Percentiles rank a stretch among this genome's conserved stretches.
Evolutionary conservation across 2,329 filamentous ascomycete species (phyloP).

Genomic region (Juglanconis oblonga): DNA sequence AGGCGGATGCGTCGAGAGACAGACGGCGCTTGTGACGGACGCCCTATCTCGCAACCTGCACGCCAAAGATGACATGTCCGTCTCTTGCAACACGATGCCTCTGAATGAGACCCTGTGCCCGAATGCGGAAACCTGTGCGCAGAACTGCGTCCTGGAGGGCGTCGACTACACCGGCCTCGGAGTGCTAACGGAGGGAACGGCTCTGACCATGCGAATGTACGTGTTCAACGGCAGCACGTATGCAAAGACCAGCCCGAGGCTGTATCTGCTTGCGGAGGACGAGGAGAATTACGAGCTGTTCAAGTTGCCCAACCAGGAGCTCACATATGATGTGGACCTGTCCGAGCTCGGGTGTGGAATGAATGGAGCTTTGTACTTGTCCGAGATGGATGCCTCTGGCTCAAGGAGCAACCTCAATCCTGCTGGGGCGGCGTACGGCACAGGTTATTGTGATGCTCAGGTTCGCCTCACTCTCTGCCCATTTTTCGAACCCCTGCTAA

Average conservation of each 20-base stretch:
- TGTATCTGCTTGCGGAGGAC: constrained; percentile 53
- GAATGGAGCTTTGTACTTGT: constrained; percentile 62
- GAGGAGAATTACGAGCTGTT: constrained; percentile 56
- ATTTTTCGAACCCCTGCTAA: neutral
- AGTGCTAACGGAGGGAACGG: constrained; percentile 20
- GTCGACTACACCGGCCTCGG: constrained; percentile 39
- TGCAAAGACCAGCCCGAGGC: constrained; percentile 34
- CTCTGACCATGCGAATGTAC: constrained; percentile 25
- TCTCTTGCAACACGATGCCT: constrained; percentile 17
- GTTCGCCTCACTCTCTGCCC: constrained; percentile 32
- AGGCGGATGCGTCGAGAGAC: constrained; percentile 21
- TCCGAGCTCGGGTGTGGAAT: constrained; percentile 61
- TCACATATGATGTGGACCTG: constrained; percentile 63
- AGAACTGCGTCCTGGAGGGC: constrained; percentile 50
- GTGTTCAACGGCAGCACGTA: constrained; percentile 17
- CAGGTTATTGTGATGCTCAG: constrained; percentile 56
- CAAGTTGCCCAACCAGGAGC: constrained; percentile 55
- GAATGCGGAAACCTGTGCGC: constrained; percentile 40
- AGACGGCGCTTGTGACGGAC: constrained; percentile 24
- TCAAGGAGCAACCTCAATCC: constrained; percentile 48
- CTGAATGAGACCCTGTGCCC: constrained; percentile 33
- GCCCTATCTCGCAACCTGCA: constrained; percentile 22
- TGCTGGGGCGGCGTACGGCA: constrained; percentile 54
- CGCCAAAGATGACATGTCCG: constrained; percentile 15
- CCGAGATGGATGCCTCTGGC: constrained; percentile 59